phyloP scores from a whole-genome alignment of 73 alveolate species.

The Strombidium stylifer region DNA sequence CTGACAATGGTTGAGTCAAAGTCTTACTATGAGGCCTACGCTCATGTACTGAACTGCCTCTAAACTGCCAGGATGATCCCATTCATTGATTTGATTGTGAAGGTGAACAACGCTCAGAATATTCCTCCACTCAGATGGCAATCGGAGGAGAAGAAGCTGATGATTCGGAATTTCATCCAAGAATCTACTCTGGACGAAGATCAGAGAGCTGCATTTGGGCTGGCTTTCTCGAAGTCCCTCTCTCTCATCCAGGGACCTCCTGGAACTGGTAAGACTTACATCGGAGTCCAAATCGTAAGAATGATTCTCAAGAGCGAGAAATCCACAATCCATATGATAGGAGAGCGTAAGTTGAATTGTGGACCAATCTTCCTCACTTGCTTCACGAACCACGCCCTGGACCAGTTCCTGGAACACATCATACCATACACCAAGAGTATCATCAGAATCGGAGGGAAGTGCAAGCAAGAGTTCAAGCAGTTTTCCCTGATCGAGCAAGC shows the following conservation, averaged over 20 bases:
- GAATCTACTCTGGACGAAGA: not conserved
- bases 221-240: slow-evolving; percentile 2
- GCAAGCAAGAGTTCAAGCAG: not conserved
- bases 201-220: not conserved
- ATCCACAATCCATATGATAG: not conserved
- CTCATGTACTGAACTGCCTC: no score
- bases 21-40: no score
- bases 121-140: no score
- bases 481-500: not conserved
- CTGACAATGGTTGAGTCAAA: no score
- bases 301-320: no score
- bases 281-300: slow-evolving; percentile 75
- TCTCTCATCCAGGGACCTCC: slow-evolving; percentile 91
- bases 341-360: slow-evolving; percentile 5
- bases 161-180: no score
- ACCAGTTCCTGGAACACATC: slow-evolving; percentile 77
- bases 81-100: no score
- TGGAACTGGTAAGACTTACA: slow-evolving; percentile 85
- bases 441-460: slow-evolving; percentile 80
- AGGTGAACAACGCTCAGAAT: no score
- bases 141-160: no score
- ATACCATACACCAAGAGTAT: slow-evolving; percentile 62
- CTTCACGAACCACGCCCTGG: slow-evolving; percentile 89
- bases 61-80: no score
- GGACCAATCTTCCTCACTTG: slow-evolving; percentile 80